Conservation (phyloP, 768 basidiomycete species). For the Kwoniella botswanensis region DNA sequence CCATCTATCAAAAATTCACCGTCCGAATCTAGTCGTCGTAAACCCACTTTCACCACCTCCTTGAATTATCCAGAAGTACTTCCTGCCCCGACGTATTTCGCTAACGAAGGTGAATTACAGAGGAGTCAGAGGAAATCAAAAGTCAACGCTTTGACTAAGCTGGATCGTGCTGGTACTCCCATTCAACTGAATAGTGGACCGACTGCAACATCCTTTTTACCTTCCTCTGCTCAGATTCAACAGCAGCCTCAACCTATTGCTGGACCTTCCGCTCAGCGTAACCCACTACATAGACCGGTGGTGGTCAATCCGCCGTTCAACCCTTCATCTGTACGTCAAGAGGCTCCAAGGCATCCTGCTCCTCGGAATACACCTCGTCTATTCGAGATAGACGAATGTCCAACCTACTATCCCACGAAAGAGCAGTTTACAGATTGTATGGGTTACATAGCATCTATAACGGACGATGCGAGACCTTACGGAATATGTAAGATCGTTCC, state of each 20-base stretch:
- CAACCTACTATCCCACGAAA: slow-evolving; percentile 81
- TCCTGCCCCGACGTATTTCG: slow-evolving; percentile 29
- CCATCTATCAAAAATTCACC: slow-evolving; percentile 13
- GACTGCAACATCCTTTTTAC: slow-evolving; percentile 42
- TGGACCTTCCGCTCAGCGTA: slow-evolving; percentile 38
- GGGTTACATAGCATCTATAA: slow-evolving; percentile 74
- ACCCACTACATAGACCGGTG: slow-evolving; percentile 45
- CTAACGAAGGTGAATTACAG: slow-evolving; percentile 39
- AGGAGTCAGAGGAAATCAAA: slow-evolving; percentile 50
- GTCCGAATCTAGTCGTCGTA: slow-evolving; percentile 21
- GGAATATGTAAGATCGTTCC: slow-evolving; percentile 98
- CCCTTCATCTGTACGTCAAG: slow-evolving; percentile 39
- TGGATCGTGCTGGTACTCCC: slow-evolving; percentile 41
- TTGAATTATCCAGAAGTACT: slow-evolving; percentile 40
- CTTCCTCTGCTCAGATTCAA: slow-evolving; percentile 25
- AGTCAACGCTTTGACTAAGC: slow-evolving; percentile 45
- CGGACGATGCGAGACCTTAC: slow-evolving; percentile 73
- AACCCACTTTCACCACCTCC: slow-evolving; percentile 42
- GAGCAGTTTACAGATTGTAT: slow-evolving; percentile 95
- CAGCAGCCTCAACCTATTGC: slow-evolving; percentile 18
- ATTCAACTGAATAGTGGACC: slow-evolving; percentile 26
- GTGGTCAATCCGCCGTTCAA: slow-evolving; percentile 47
- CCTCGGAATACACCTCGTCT: slow-evolving; percentile 61
- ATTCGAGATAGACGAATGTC: slow-evolving; percentile 88
- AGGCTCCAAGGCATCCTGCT: slow-evolving; percentile 47